Evolutionary conservation across 371 early-diverging fungal genomes (phyloP).

Genomic region (Mortierella sp.): DNA sequence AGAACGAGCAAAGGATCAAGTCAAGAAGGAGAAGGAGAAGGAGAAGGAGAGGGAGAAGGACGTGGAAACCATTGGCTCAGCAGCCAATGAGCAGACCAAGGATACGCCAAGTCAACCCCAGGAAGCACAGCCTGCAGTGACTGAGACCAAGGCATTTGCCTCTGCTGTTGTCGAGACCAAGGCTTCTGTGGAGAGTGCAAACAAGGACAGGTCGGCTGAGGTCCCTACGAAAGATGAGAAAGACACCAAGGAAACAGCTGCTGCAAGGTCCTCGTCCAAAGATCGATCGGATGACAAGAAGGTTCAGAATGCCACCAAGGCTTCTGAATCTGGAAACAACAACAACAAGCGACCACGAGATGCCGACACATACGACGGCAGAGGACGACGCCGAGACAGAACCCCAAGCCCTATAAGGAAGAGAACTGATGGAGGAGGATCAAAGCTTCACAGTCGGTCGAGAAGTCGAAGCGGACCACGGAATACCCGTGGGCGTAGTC

Average conservation of each 20-base stretch:
- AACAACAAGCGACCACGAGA: slow-evolving; percentile 17
- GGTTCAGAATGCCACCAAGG: neutral
- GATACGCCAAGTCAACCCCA: neutral
- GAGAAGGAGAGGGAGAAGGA: slow-evolving; percentile 2
- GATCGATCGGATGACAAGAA: neutral
- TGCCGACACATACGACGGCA: slow-evolving; percentile 19
- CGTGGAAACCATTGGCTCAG: neutral
- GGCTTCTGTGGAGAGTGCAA: neutral
- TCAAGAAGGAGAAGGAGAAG: neutral
- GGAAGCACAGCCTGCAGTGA: neutral
- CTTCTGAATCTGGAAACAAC: neutral
- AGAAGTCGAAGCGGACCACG: slow-evolving; percentile 17
- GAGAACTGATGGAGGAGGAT: slow-evolving; percentile 15
- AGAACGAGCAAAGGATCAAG: neutral
- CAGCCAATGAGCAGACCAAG: neutral
- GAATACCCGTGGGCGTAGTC: slow-evolving; percentile 19
- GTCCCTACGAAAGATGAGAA: neutral
- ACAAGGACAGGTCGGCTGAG: neutral
- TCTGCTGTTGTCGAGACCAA: neutral
- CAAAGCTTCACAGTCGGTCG: slow-evolving; percentile 3
- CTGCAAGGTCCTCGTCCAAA: neutral
- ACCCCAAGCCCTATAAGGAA: slow-evolving; percentile 18
- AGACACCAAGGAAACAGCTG: neutral
- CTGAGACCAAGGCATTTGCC: neutral
- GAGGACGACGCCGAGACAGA: slow-evolving; percentile 26